Conservation (phyloP, 2,329 filamentous ascomycete genomes). For the Ceratocystis albifundus region DNA sequence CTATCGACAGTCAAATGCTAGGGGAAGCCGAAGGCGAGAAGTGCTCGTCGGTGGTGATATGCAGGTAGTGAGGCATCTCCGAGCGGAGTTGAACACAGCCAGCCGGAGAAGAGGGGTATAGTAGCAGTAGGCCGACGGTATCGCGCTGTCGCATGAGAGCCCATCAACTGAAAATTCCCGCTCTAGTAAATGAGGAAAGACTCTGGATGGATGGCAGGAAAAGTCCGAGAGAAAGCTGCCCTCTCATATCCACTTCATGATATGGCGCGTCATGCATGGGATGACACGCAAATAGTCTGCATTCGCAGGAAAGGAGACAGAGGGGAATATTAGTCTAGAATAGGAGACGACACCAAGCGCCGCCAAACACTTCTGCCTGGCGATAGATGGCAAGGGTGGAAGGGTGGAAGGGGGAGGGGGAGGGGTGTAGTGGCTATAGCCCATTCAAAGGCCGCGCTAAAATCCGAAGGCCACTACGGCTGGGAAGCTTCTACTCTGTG, state of each 20-base stretch:
- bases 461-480: neutral
- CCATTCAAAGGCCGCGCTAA: neutral
- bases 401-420: too few species aligned
- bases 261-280: neutral
- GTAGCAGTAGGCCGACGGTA: neutral
- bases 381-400: too few species aligned
- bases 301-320: neutral
- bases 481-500: too few species aligned
- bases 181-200: too few species aligned
- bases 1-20: neutral
- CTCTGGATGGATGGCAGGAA: neutral
- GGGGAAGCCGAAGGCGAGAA: neutral
- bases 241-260: neutral
- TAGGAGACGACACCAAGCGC: constrained; percentile 1
- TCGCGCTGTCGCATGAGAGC: neutral
- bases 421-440: too few species aligned
- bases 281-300: neutral
- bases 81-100: neutral
- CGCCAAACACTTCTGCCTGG: neutral
- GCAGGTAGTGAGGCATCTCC: neutral
- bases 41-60: neutral
- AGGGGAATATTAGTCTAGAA: neutral
- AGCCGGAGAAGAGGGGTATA: neutral
- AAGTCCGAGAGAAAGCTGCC: neutral
- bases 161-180: neutral